Evolutionary conservation across 352 stramenopile species (phyloP).

Genomic region (Ophiocytium majus): DNA sequence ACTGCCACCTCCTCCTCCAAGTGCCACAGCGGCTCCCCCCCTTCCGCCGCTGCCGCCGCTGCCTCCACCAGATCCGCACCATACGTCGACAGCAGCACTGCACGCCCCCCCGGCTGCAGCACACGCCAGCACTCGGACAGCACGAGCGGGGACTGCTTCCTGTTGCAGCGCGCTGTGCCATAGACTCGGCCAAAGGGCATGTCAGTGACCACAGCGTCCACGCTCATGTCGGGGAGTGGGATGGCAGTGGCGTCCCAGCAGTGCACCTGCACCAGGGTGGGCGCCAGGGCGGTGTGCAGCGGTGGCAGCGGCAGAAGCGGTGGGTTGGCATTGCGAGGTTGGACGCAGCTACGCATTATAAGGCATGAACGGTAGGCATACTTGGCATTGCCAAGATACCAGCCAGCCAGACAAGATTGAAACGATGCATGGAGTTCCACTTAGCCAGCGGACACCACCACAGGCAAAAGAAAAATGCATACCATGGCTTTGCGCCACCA

Average conservation of each 20-base stretch:
- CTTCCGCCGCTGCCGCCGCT: neutral
- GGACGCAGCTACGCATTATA: too few species aligned
- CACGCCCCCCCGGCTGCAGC: neutral
- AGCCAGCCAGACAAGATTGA: too few species aligned
- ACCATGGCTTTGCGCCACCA: too few species aligned
- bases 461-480: too few species aligned
- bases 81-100: conserved; percentile 13
- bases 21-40: neutral
- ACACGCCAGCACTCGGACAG: conserved; percentile 4
- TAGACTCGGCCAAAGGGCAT: conserved; percentile 3
- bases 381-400: too few species aligned
- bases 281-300: too few species aligned
- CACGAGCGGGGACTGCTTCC: neutral
- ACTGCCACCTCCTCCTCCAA: neutral
- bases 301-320: too few species aligned
- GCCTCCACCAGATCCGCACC: neutral
- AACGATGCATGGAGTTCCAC: too few species aligned
- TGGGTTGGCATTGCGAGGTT: too few species aligned
- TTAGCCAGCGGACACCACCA: too few species aligned
- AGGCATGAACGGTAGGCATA: too few species aligned
- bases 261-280: neutral
- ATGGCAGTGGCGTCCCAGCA: neutral
- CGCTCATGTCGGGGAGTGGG: neutral
- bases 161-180: neutral
- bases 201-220: neutral